These are phyloP conservation scores for Platanus orientalis DNA, from an alignment of 164 flowering plant species.

Conservation along the genomic window DNA sequence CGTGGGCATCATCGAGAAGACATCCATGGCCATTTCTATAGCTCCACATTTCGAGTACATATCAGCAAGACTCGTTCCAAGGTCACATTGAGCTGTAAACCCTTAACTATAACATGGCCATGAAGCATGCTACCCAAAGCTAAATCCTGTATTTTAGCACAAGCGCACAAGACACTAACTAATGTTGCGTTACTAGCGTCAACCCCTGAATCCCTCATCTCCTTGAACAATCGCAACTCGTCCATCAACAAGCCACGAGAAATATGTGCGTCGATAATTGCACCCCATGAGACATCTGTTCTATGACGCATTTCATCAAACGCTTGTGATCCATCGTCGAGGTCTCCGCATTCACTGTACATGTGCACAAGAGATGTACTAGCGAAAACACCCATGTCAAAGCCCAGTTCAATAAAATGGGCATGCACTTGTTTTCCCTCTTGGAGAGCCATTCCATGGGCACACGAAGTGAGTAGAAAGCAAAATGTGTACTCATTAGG, in stretches of 20 bases:
- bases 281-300: conserved; percentile 21
- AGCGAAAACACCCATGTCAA: conserved; percentile 5
- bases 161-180: conserved; percentile 15
- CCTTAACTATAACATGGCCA: conserved; percentile 7
- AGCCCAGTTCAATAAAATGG: conserved; percentile 16
- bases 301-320: conserved; percentile 18
- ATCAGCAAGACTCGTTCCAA: conserved; percentile 19
- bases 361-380: conserved; percentile 19
- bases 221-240: conserved; percentile 9
- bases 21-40: conserved; percentile 16
- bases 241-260: conserved; percentile 1
- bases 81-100: conserved; percentile 17
- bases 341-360: conserved; percentile 15
- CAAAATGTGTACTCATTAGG: conserved; percentile 26
- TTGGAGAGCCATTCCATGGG: conserved; percentile 7
- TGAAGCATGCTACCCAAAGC: conserved; percentile 17
- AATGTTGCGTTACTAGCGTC: conserved; percentile 16
- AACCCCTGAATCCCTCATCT: conserved; percentile 17
- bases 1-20: conserved; percentile 9
- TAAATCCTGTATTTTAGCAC: conserved; percentile 11
- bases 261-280: conserved; percentile 10
- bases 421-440: conserved; percentile 20
- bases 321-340: background rate
- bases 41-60: conserved; percentile 24
- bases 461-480: conserved; percentile 22